Evolutionary conservation across 108 stramenopile genomes (phyloP).

Genomic region (Nannochloropsis salina): DNA sequence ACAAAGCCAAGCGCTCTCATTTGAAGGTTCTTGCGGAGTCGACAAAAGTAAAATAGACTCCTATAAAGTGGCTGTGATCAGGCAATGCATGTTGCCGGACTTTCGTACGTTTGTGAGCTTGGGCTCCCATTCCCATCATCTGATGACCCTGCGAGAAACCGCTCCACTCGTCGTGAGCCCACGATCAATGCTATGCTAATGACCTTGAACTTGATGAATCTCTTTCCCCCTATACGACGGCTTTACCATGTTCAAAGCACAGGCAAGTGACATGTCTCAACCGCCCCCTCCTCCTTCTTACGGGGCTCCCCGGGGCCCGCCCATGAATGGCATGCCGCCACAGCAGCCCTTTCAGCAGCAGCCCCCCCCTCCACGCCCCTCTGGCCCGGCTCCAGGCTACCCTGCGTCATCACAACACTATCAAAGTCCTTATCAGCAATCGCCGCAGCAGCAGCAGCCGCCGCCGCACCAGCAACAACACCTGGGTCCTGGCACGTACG

Average conservation of each 20-base stretch:
- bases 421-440: neutral
- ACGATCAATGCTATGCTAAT: too few species aligned
- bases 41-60: too few species aligned
- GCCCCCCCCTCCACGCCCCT: neutral
- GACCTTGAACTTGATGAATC: too few species aligned
- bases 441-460: neutral
- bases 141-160: too few species aligned
- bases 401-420: neutral
- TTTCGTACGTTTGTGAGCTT: too few species aligned
- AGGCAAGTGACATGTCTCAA: slow-evolving; percentile 10
- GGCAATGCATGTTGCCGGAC: too few species aligned
- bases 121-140: too few species aligned
- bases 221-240: too few species aligned
- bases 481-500: neutral
- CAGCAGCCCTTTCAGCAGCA: slow-evolving; percentile 10
- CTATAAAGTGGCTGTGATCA: too few species aligned
- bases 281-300: neutral
- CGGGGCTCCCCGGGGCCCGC: neutral
- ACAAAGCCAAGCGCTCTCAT: too few species aligned
- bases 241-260: neutral
- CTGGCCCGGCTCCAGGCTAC: neutral
- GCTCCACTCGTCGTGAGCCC: too few species aligned
- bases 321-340: neutral
- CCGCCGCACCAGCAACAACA: neutral
- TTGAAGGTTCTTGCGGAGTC: too few species aligned